phyloP scores from a whole-genome alignment of 2,329 filamentous ascomycete species.

The Neofusicoccum kwambonambiense region DNA sequence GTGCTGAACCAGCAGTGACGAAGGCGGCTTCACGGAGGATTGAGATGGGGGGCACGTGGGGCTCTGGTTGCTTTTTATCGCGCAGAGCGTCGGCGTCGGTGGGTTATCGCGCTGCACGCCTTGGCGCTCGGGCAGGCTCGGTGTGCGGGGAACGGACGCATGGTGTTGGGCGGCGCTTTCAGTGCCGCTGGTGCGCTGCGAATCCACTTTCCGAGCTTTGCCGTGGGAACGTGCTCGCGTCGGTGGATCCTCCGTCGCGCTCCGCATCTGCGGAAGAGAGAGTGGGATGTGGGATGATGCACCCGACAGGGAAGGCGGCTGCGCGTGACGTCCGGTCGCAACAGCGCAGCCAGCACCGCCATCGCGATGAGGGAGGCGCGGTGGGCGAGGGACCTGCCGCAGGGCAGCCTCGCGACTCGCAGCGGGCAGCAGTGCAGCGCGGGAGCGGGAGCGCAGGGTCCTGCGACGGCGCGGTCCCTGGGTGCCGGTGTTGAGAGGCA shows the following conservation, averaged over 20 bases:
- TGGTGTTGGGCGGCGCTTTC: neutral
- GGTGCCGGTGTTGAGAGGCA: neutral
- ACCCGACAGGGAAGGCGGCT: neutral
- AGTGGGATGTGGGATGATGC: constrained; percentile 11
- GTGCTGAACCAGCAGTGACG: constrained; percentile 29
- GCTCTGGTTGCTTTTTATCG: neutral
- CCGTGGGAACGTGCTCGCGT: constrained; percentile 9
- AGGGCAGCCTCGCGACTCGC: neutral
- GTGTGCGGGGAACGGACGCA: constrained; percentile 10
- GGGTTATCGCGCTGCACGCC: constrained; percentile 1
- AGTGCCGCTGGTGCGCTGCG: constrained; percentile 10
- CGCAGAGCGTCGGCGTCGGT: neutral
- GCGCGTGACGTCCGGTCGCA: neutral
- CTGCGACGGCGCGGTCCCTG: constrained; percentile 12
- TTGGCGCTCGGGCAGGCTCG: constrained; percentile 10
- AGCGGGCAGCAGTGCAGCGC: neutral
- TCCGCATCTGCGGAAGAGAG: constrained; percentile 7
- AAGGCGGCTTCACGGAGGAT: constrained; percentile 4
- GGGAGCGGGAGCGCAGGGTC: constrained; percentile 6
- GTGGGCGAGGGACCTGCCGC: no score
- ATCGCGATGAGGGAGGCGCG: neutral
- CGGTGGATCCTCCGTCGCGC: constrained; percentile 15
- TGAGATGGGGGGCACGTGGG: constrained; percentile 16
- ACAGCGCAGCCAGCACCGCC: neutral
- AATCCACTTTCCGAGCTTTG: constrained; percentile 13